Percentiles rank a stretch among this genome's conserved stretches.
phyloP scores from a whole-genome alignment of 1,139 yeast species.

The Lodderomyces metapsilosis region DNA sequence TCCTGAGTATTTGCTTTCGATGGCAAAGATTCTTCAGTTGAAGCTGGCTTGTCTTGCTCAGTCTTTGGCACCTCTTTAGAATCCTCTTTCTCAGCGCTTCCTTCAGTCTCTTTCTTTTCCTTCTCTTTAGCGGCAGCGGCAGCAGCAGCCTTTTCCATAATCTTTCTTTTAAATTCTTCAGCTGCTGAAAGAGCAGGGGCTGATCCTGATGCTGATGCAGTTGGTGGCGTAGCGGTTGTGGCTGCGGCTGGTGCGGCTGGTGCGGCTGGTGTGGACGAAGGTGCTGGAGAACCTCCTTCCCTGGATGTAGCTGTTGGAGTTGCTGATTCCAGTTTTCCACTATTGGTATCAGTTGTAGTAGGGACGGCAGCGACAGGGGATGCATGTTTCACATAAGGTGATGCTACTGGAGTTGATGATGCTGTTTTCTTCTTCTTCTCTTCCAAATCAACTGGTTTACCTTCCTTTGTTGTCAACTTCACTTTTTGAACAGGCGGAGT shows the following conservation, averaged over 20 bases:
- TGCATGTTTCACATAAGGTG: constrained; percentile 17
- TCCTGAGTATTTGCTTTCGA: background rate
- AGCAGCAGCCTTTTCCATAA: constrained; percentile 16
- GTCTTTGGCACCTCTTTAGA: constrained; percentile 3
- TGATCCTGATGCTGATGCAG: constrained; percentile 11
- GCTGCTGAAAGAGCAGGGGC: constrained; percentile 16
- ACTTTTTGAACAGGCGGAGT: constrained; percentile 24
- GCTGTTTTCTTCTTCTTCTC: constrained; percentile 35
- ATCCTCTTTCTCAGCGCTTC: constrained; percentile 5
- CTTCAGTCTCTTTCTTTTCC: constrained; percentile 8
- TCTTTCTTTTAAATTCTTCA: constrained; percentile 17
- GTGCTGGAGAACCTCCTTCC: constrained; percentile 5
- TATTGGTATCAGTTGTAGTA: constrained; percentile 18
- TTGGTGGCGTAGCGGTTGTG: background rate
- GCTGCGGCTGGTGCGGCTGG: background rate
- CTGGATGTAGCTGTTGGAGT: constrained; percentile 12
- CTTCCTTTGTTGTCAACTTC: constrained; percentile 46
- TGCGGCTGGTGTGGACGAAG: background rate
- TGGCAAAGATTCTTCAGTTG: background rate
- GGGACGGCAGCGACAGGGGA: constrained; percentile 17
- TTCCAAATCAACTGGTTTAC: constrained; percentile 47
- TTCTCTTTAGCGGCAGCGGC: constrained; percentile 17
- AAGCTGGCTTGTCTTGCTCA: background rate
- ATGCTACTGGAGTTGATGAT: constrained; percentile 20
- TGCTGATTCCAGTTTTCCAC: constrained; percentile 12